phyloP scores from a whole-genome alignment of 1,284 basidiomycete genomes.

The Puccinia coronata region DNA sequence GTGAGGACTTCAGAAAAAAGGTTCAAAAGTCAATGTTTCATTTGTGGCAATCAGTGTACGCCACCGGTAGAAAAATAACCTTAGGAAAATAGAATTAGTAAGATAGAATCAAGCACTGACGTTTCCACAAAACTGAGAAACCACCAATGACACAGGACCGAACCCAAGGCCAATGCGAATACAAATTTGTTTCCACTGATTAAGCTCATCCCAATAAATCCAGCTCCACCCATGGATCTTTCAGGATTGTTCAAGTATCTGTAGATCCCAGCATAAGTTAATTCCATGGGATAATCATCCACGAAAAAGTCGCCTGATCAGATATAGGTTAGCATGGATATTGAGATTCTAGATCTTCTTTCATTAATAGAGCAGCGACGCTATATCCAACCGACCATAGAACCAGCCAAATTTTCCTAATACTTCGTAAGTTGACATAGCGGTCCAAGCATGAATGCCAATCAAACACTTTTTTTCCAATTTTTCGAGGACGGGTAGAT shows the following conservation, averaged over 20 bases:
- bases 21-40: slow-evolving; percentile 17
- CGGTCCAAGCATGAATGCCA: slow-evolving; percentile 86
- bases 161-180: slow-evolving; percentile 76
- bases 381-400: slow-evolving; percentile 65
- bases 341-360: slow-evolving; percentile 46
- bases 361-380: background rate
- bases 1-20: slow-evolving; percentile 72
- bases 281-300: slow-evolving; percentile 78
- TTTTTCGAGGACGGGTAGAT: background rate
- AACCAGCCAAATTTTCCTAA: slow-evolving; percentile 95
- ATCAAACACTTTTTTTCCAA: slow-evolving; percentile 69
- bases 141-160: slow-evolving; percentile 66
- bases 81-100: slow-evolving; percentile 57
- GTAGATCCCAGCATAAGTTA: slow-evolving; percentile 89
- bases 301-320: slow-evolving; percentile 80
- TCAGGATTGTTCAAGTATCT: slow-evolving; percentile 92
- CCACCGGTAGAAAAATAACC: too few relatives aligned
- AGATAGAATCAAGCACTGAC: slow-evolving; percentile 59
- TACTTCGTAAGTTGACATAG: slow-evolving; percentile 84
- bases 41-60: background rate
- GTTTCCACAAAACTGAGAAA: slow-evolving; percentile 58
- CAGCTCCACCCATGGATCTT: slow-evolving; percentile 80
- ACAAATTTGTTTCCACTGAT: slow-evolving; percentile 87
- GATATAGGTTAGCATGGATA: slow-evolving; percentile 11
- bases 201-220: slow-evolving; percentile 88